A percentile compares a stretch with the other conserved stretches of the same genome.
Evolutionary conservation across 345 rosid genomes (phyloP).

Genomic region (Turnera subulata): DNA sequence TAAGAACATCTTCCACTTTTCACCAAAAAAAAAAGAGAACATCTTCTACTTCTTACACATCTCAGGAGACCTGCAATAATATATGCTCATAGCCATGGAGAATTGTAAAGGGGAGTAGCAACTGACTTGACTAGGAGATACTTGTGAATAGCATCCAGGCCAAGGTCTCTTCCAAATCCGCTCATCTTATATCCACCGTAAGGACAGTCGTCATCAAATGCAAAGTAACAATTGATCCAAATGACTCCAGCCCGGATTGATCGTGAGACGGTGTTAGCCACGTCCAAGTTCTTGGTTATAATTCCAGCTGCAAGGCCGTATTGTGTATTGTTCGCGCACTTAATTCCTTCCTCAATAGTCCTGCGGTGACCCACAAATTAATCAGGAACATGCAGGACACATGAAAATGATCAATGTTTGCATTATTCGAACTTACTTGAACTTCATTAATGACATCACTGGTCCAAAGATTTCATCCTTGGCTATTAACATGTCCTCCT

Average conservation of each 20-base stretch:
- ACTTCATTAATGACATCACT: conserved; percentile 65
- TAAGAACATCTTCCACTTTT: no score
- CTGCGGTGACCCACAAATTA: conserved; percentile 21
- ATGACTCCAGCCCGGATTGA: conserved; percentile 59
- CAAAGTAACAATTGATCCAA: conserved; percentile 74
- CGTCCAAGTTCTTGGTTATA: conserved; percentile 52
- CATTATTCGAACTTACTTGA: conserved; percentile 55
- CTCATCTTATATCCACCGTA: conserved; percentile 75
- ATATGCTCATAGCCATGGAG: conserved; percentile 60
- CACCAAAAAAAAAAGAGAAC: no score
- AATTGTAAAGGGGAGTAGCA: conserved; percentile 53
- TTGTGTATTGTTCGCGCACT: conserved; percentile 53
- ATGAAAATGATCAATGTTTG: no score
- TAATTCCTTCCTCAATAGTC: conserved; percentile 65
- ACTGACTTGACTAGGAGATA: conserved; percentile 63
- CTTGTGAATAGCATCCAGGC: conserved; percentile 55
- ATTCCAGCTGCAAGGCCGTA: conserved; percentile 85
- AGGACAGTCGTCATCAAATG: conserved; percentile 53
- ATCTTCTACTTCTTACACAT: no score
- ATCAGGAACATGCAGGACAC: background rate
- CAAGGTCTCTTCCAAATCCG: conserved; percentile 61
- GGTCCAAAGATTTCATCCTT: conserved; percentile 84
- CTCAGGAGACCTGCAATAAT: no score
- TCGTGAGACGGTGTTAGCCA: conserved; percentile 65
- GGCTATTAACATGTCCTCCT: conserved; percentile 69